These are phyloP conservation scores for Cladophialophora psammophila DNA, from an alignment of 2,329 filamentous ascomycete genomes.

Conservation along the genomic window DNA sequence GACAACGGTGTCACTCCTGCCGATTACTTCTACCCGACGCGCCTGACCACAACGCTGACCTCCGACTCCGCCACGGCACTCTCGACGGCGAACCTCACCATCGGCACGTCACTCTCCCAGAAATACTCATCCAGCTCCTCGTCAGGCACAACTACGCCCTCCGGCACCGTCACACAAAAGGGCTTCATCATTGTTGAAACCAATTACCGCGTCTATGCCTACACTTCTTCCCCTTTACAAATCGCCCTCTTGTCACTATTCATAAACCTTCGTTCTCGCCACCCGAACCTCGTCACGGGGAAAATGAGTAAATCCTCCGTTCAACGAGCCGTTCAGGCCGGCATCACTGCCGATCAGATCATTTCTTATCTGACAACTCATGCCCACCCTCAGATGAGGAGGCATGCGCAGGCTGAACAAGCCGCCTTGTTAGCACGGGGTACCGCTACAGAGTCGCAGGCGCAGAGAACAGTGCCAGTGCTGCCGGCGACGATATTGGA, in stretches of 20 bases:
- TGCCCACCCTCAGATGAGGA: slow-evolving; percentile 92
- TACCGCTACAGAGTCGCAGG: slow-evolving; percentile 39
- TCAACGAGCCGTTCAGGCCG: slow-evolving; percentile 82
- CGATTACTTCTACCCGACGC: slow-evolving; percentile 80
- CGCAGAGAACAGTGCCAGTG: slow-evolving; percentile 61
- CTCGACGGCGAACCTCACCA: slow-evolving; percentile 71
- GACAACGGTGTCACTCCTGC: slow-evolving; percentile 45
- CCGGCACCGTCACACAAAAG: slow-evolving; percentile 33
- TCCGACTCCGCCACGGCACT: slow-evolving; percentile 74
- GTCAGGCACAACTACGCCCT: not conserved
- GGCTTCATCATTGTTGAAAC: slow-evolving; percentile 97
- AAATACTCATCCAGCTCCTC: slow-evolving; percentile 41
- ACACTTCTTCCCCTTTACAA: slow-evolving; percentile 91
- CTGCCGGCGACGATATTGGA: slow-evolving; percentile 95
- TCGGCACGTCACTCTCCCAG: slow-evolving; percentile 67
- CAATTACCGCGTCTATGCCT: slow-evolving; percentile 96
- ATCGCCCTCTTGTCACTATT: slow-evolving; percentile 95
- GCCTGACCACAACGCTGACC: slow-evolving; percentile 91
- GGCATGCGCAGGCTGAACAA: slow-evolving; percentile 56
- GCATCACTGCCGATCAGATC: slow-evolving; percentile 95
- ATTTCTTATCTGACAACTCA: slow-evolving; percentile 91
- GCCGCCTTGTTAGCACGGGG: slow-evolving; percentile 43
- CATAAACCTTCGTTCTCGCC: slow-evolving; percentile 84
- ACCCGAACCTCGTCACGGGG: slow-evolving; percentile 91
- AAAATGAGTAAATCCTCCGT: slow-evolving; percentile 89